Evolutionary conservation across 2,329 filamentous ascomycete species (phyloP), one percentile per base, ranked within the genome.

Genomic region (Colletotrichum abscissum): DNA sequence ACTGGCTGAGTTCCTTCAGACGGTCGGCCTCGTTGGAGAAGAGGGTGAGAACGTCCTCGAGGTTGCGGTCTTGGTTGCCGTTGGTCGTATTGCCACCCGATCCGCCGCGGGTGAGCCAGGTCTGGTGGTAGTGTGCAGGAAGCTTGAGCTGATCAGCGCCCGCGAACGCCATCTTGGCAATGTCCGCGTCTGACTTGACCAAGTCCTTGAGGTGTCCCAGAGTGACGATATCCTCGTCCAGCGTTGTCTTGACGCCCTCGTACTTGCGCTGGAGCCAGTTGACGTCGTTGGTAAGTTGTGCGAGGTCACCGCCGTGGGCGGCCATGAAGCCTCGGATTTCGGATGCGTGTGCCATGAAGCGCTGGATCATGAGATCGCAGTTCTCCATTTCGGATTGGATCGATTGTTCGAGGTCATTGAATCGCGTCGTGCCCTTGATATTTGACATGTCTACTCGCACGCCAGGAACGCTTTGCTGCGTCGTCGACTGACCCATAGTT

Each of bases 361-460:
- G 88, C 78, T 94, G 90, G 77, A 99, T 96, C 76, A 92, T 91
- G 71, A 90, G 89, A 82, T 99, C 96, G 75, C 97, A 91, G 11
- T 88, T 84, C 75, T 94, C 91, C 74, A 99, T 93, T 76, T 94
- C 86, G 75, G 91, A 90, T 79, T 97, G 95, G 19, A 98, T 86
- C 35, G 94, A 91, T 76, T 96, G 93, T 73, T 94, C 91, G 33
- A 98, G 92, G 82, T 98, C 96, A 80, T 95, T 94, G 86, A 97
- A 98, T 74, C 97, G 94, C 4, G 95, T 98, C 0, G 95, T 97
- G 19, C 93, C 93, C 65, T 95, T 91, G 73, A 98, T 87, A 79
- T 94, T 94, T 77, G 90, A 90, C 65, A 94, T 84, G 82, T 97
- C 94, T 78, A 97, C 93, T 78, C 93, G 92, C 22, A 95, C 93